Percentiles rank a stretch among this genome's conserved stretches.
Evolutionary conservation across 176 grass and related monocot genomes (phyloP).

Genomic region (Zea mays): Zm-B73-REFERENCE-NAM-5.0 NC_050104.1:107641001-107641500

Average conservation of each 20-base stretch:
- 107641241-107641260: neutral
- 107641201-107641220: too few relatives aligned
- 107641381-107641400: conserved; percentile 77
- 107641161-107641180: too few relatives aligned
- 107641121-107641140: too few relatives aligned
- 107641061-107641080: too few relatives aligned
- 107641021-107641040: too few relatives aligned
- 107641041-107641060: too few relatives aligned
- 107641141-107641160: too few relatives aligned
- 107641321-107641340: conserved; percentile 52
- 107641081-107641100: too few relatives aligned
- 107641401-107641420: conserved; percentile 29
- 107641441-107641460: conserved; percentile 12
- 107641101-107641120: too few relatives aligned
- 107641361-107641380: conserved; percentile 53
- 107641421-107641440: neutral
- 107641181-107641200: too few relatives aligned
- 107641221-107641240: conserved; percentile 34
- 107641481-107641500: neutral
- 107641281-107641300: neutral
- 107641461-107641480: conserved; percentile 24
- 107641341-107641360: conserved; percentile 65
- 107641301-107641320: conserved; percentile 35
- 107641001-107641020: too few relatives aligned
- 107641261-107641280: neutral